phyloP scores from a whole-genome alignment of 2,329 filamentous ascomycete species.

The Beauveria bassiana region DNA sequence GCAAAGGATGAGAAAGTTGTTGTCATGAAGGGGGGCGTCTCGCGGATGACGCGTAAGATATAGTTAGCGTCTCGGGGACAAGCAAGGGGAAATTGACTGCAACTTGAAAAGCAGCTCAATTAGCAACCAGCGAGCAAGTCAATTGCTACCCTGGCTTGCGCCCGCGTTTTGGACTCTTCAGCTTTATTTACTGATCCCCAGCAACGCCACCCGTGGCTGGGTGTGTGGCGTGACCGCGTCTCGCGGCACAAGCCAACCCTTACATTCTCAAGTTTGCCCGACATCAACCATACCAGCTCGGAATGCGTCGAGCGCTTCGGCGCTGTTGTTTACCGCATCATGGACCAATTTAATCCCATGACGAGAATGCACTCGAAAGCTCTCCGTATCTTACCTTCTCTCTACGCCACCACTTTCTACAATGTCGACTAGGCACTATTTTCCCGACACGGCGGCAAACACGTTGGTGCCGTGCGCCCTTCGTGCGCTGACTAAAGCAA shows the following conservation, averaged over 20 bases:
- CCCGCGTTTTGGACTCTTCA: too few species aligned
- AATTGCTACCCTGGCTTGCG: too few species aligned
- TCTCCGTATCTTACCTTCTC: neutral
- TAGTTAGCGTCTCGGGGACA: neutral
- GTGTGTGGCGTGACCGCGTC: neutral
- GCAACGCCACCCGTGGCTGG: neutral
- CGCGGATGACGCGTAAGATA: neutral
- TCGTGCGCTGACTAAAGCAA: slow-evolving; percentile 21
- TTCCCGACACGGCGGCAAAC: slow-evolving; percentile 16
- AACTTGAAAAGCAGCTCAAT: too few species aligned
- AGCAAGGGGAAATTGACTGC: too few species aligned
- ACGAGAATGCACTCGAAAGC: too few species aligned
- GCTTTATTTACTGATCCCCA: too few species aligned
- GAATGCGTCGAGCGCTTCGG: neutral
- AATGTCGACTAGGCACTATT: slow-evolving; percentile 17
- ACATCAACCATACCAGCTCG: neutral
- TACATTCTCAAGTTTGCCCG: neutral
- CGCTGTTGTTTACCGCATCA: neutral
- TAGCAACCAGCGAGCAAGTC: too few species aligned
- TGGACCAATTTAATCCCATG: too few species aligned
- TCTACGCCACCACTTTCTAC: neutral
- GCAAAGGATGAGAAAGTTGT: neutral
- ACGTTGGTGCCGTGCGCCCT: slow-evolving; percentile 20
- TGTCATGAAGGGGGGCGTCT: neutral
- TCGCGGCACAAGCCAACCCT: neutral